These are phyloP conservation scores for Porpolomopsis calyptriformis DNA, from an alignment of 768 basidiomycete species.

Conservation along the genomic window DNA sequence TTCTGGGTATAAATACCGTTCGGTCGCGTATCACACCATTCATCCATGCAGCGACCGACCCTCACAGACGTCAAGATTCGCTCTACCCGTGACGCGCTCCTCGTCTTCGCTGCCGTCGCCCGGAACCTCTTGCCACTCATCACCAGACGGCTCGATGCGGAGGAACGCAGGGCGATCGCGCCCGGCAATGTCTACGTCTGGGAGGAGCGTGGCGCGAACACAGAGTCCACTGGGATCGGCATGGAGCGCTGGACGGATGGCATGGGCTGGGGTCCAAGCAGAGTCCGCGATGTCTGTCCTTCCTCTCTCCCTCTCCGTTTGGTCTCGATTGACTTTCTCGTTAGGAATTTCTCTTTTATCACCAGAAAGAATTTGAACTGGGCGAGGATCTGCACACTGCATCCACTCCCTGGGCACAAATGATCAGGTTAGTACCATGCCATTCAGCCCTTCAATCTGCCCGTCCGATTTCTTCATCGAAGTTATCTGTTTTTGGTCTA, in stretches of 20 bases:
- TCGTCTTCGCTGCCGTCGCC: constrained; percentile 72
- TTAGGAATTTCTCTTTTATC: constrained; percentile 77
- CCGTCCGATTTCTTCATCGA: neutral
- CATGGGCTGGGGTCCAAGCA: constrained; percentile 79
- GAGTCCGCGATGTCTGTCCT: constrained; percentile 38
- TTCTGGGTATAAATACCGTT: neutral
- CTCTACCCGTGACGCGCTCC: constrained; percentile 69
- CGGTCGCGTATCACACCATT: constrained; percentile 12
- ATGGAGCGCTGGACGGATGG: constrained; percentile 77
- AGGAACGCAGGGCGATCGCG: constrained; percentile 62
- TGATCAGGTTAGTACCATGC: constrained; percentile 44
- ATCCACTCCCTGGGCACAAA: constrained; percentile 65
- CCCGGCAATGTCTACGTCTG: constrained; percentile 81
- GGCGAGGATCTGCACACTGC: constrained; percentile 44
- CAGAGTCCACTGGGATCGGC: constrained; percentile 71
- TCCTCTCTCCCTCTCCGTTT: constrained; percentile 13
- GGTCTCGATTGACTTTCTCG: constrained; percentile 12
- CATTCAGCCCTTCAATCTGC: neutral
- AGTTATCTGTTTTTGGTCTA: constrained; percentile 9
- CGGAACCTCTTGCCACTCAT: constrained; percentile 60
- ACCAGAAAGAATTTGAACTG: constrained; percentile 65
- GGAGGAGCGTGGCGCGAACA: constrained; percentile 79
- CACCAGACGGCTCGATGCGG: constrained; percentile 71
- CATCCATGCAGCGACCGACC: constrained; percentile 64
- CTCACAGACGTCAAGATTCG: constrained; percentile 67